phyloP scores from a whole-genome alignment of 2,329 filamentous ascomycete species.

The Penicillium brasilianum region DNA sequence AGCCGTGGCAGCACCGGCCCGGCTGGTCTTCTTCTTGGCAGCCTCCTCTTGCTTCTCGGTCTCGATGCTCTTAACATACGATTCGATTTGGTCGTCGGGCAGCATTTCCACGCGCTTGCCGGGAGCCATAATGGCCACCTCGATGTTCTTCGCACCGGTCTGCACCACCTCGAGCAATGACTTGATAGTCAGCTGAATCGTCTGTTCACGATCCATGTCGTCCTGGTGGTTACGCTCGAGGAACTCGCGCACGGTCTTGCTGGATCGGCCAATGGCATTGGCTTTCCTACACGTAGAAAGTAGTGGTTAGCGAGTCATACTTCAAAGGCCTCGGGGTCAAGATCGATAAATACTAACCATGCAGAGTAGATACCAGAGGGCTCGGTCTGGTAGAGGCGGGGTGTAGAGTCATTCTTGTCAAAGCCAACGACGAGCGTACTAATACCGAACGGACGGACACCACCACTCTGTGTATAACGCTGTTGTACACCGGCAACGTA shows the following conservation, averaged over 20 bases:
- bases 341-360: slow-evolving; percentile 68
- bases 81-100: slow-evolving; percentile 93
- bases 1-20: slow-evolving; percentile 55
- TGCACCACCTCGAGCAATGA: slow-evolving; percentile 97
- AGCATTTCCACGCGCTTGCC: slow-evolving; percentile 92
- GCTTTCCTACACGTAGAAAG: slow-evolving; percentile 74
- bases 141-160: slow-evolving; percentile 99
- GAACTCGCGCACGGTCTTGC: slow-evolving; percentile 98
- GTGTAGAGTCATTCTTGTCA: slow-evolving; percentile 86
- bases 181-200: slow-evolving; percentile 97
- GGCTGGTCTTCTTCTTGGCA: slow-evolving; percentile 89
- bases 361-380: slow-evolving; percentile 99
- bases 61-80: slow-evolving; percentile 98
- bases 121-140: slow-evolving; percentile 97
- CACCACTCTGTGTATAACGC: slow-evolving; percentile 97
- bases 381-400: slow-evolving; percentile 95
- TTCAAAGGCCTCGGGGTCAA: not conserved
- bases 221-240: slow-evolving; percentile 99
- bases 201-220: slow-evolving; percentile 93
- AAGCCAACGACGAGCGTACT: slow-evolving; percentile 99
- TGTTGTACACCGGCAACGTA: slow-evolving; percentile 98
- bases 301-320: not conserved
- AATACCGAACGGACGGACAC: slow-evolving; percentile 97
- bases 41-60: slow-evolving; percentile 99
- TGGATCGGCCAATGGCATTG: slow-evolving; percentile 96